phyloP scores from a whole-genome alignment of 1,284 basidiomycete species.

The Gymnopus androsaceus region DNA sequence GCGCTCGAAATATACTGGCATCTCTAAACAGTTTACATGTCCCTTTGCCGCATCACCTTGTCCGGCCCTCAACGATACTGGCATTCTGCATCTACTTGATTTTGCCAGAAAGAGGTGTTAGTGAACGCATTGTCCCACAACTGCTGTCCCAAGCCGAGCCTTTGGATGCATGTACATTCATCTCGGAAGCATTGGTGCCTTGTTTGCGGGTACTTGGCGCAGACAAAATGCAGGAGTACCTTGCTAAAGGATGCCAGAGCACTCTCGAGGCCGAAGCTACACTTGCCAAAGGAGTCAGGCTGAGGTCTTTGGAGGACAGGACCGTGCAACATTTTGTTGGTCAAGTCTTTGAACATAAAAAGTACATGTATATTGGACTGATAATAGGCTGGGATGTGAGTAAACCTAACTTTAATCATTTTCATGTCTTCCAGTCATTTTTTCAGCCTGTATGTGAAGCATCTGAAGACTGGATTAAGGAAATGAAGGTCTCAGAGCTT shows the following conservation, averaged over 20 bases:
- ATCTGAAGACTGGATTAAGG: constrained; percentile 45
- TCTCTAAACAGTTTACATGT: constrained; percentile 31
- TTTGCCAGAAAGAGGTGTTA: constrained; percentile 6
- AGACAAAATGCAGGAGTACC: constrained; percentile 17
- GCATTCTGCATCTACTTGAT: constrained; percentile 15
- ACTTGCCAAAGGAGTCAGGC: constrained; percentile 26
- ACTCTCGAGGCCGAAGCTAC: constrained; percentile 36
- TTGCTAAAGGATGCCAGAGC: constrained; percentile 27
- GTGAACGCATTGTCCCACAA: constrained; percentile 25
- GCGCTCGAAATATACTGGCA: constrained; percentile 40
- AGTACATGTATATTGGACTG: constrained; percentile 46
- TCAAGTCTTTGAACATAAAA: constrained; percentile 48
- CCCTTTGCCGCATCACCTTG: constrained; percentile 24
- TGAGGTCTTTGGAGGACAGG: constrained; percentile 26
- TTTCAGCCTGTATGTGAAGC: constrained; percentile 45
- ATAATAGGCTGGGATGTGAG: constrained; percentile 59
- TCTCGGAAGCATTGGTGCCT: constrained; percentile 14
- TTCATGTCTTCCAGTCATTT: background rate
- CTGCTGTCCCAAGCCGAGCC: constrained; percentile 32
- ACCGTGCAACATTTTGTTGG: constrained; percentile 51
- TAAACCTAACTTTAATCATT: constrained; percentile 10
- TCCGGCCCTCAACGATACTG: constrained; percentile 8
- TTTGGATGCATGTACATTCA: constrained; percentile 27
- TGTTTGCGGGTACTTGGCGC: constrained; percentile 4
- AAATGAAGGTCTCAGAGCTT: constrained; percentile 45